Base-by-base conservation (phyloP, 768 basidiomycete species). In the Trametes meyenii region DNA sequence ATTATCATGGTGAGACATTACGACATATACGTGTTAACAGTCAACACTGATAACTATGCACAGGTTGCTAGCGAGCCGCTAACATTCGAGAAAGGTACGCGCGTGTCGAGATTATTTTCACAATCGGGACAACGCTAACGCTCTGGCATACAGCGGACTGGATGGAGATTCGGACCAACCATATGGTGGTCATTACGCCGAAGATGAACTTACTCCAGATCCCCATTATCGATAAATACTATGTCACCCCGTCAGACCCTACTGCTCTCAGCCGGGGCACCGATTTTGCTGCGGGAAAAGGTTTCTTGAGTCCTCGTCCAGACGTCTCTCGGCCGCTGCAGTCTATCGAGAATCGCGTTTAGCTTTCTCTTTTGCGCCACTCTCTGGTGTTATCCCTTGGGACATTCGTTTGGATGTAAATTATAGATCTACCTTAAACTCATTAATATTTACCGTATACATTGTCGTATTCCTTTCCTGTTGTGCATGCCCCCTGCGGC, bases 111-210 rank as follows among this genome's bases (percentile, higher is more conserved):
- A 2, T n/a, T 43, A 14, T 29, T 5, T 21, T 21, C 10, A 5
- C 33, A 14, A 12, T 46, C 11, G 45, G 45, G 3, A 24, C 43
- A 42, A 14, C 24, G 17, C 50, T 60, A 39, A 39, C 44, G 44
- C n/a, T 42, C 52, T 49, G 40, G 26, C 39, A 44, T 40, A 43
- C 65, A 87, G 93, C 94, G 52, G 97, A 99, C 73, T 99, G 97
- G 97, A 96, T 98, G 89, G 97, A 98, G 74, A 96, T 99, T 69
- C 90, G 90, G 72, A 96, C 94, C 13, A 98, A 99, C 73, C 88
- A 92, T 65, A 90, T 98, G 89, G 88, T 94, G 23, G 87, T 97
- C 50, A 90, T 98, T 67, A 98, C 96, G 0, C 92, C 92, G 40
- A 94, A 94, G 80, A 94, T 96, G 85, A 98, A 98, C 71, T 74